Conservation (phyloP, 495 filamentous ascomycete species). For the Aspergillus steynii region DNA sequence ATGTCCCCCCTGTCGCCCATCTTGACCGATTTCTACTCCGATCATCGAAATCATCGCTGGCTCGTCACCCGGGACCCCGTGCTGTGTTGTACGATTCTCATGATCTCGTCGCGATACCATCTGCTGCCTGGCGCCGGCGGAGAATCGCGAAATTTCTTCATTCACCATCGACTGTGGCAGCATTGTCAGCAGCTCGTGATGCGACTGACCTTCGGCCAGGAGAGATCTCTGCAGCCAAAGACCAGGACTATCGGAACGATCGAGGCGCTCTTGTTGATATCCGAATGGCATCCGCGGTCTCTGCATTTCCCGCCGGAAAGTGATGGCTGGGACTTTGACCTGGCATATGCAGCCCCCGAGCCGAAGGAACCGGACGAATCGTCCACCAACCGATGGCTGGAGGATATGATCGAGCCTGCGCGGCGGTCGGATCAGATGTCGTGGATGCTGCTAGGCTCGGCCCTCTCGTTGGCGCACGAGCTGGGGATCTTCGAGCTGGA, state of each 20-base stretch:
- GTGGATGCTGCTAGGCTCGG: constrained; percentile 55
- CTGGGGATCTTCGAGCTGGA: constrained; percentile 52
- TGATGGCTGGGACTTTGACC: constrained; percentile 50
- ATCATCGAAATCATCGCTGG: constrained; percentile 44
- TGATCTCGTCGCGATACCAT: constrained; percentile 55
- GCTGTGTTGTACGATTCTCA: constrained; percentile 51
- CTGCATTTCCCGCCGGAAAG: constrained; percentile 55
- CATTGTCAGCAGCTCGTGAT: constrained; percentile 54
- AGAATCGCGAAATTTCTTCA: constrained; percentile 54
- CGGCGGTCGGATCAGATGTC: constrained; percentile 57
- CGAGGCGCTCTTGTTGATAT: constrained; percentile 52
- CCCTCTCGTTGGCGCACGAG: constrained; percentile 52
- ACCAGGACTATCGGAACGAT: constrained; percentile 52
- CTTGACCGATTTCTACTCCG: constrained; percentile 50
- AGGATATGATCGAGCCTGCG: constrained; percentile 54
- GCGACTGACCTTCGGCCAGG: constrained; percentile 53
- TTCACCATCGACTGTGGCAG: constrained; percentile 55
- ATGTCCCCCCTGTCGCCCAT: constrained; percentile 55
- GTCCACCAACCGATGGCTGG: constrained; percentile 41
- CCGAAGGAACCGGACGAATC: constrained; percentile 20
- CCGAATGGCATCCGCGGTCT: constrained; percentile 57
- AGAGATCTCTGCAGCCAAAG: constrained; percentile 46
- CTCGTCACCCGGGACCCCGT: constrained; percentile 51
- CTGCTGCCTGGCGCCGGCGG: constrained; percentile 53
- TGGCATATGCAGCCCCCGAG: constrained; percentile 28